Evolutionary conservation across 371 early-diverging fungal species (phyloP).

Genomic region (Batrachochytrium dendrobatidis): DNA sequence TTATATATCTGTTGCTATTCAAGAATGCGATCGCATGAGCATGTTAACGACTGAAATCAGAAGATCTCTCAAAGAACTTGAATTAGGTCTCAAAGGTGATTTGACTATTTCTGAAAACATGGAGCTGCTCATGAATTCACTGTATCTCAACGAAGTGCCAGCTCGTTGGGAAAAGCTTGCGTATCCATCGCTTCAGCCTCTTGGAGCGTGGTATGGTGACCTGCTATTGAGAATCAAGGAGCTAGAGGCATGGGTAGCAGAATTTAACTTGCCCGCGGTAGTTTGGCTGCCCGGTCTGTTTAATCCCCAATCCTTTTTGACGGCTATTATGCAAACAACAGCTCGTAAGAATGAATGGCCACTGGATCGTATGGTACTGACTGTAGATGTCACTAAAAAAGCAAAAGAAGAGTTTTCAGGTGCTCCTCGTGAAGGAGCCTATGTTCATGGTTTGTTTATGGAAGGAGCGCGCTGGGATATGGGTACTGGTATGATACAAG

Average conservation of each 20-base stretch:
- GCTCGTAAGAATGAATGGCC: constrained; percentile 60
- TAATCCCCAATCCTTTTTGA: constrained; percentile 59
- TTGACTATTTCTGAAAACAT: constrained; percentile 54
- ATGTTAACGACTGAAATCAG: constrained; percentile 49
- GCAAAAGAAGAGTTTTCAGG: constrained; percentile 49
- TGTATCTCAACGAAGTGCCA: constrained; percentile 48
- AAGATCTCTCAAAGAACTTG: constrained; percentile 49
- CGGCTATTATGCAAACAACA: constrained; percentile 60
- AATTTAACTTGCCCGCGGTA: constrained; percentile 52
- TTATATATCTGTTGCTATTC: constrained; percentile 53
- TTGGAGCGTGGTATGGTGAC: constrained; percentile 52
- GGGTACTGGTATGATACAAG: constrained; percentile 47
- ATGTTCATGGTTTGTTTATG: constrained; percentile 55
- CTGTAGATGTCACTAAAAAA: constrained; percentile 57
- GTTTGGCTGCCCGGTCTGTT: constrained; percentile 54
- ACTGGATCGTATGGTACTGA: constrained; percentile 51
- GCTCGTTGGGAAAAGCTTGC: constrained; percentile 53
- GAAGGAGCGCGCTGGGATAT: constrained; percentile 59
- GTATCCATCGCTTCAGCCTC: constrained; percentile 46
- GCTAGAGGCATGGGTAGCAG: constrained; percentile 53
- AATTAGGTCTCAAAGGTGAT: constrained; percentile 53
- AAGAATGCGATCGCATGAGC: constrained; percentile 56
- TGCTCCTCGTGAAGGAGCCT: constrained; percentile 53
- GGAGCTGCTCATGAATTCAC: constrained; percentile 51
- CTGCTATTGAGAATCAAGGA: constrained; percentile 51